Conservation (phyloP, 2,329 filamentous ascomycete species). For the Colletotrichum coccodes region DNA sequence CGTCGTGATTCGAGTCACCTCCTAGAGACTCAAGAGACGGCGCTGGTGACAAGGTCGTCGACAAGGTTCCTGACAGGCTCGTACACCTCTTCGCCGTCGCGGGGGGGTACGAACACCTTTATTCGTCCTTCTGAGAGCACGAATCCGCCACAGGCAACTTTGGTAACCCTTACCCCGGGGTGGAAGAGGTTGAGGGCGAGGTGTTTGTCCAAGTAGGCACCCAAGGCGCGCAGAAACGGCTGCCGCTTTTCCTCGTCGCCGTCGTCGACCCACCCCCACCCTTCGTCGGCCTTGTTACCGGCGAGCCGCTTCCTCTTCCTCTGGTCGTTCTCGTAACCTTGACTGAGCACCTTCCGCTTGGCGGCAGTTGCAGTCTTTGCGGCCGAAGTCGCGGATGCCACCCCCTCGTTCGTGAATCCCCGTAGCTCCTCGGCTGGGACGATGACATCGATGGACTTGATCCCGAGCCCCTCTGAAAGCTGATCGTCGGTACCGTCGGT, state of each 20-base stretch:
- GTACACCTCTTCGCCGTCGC: constrained; percentile 10
- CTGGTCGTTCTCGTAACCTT: constrained; percentile 44
- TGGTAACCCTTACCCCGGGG: constrained; percentile 61
- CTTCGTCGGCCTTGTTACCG: constrained; percentile 59
- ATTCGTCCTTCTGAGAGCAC: constrained; percentile 62
- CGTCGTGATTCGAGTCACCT: background rate
- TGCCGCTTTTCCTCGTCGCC: constrained; percentile 36
- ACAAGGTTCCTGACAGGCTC: constrained; percentile 22
- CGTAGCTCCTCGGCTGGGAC: constrained; percentile 59
- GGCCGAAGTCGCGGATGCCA: constrained; percentile 31
- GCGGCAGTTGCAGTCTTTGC: constrained; percentile 14
- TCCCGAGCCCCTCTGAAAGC: constrained; percentile 39
- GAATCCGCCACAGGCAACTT: constrained; percentile 67
- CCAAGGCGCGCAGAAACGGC: constrained; percentile 63
- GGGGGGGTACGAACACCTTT: constrained; percentile 53
- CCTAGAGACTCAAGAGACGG: background rate
- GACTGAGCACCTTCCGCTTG: constrained; percentile 27
- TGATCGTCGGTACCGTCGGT: constrained; percentile 23
- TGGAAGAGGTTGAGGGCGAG: constrained; percentile 66
- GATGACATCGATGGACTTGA: constrained; percentile 62
- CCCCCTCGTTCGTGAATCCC: constrained; percentile 56
- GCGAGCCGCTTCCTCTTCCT: constrained; percentile 57
- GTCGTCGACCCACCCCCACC: constrained; percentile 59
- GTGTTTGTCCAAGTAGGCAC: constrained; percentile 60
- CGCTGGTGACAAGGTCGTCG: constrained; percentile 7